These are phyloP conservation scores for Cladobotryum mycophilum DNA, from an alignment of 2,329 filamentous ascomycete species.

Conservation along the genomic window DNA sequence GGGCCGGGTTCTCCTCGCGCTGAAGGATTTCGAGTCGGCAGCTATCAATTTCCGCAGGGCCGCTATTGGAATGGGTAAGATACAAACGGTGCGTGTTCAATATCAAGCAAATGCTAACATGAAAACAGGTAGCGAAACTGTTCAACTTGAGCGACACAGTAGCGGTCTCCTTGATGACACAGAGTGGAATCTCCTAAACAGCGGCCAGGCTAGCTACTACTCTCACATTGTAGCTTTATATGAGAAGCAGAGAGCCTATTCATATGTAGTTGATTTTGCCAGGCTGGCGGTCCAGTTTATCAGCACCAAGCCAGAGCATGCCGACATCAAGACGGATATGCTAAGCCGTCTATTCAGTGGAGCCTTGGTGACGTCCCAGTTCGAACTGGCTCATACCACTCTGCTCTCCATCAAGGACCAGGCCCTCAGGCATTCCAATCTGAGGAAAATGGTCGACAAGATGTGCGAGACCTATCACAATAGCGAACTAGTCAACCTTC, in stretches of 20 bases:
- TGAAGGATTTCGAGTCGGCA: constrained; percentile 67
- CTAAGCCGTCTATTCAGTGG: constrained; percentile 80
- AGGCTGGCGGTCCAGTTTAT: constrained; percentile 65
- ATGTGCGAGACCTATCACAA: constrained; percentile 64
- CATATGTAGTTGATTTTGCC: constrained; percentile 79
- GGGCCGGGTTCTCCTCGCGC: constrained; percentile 68
- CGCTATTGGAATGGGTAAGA: constrained; percentile 72
- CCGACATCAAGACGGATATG: constrained; percentile 58
- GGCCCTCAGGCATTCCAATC: constrained; percentile 63
- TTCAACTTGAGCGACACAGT: constrained; percentile 48
- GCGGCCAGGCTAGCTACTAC: constrained; percentile 77
- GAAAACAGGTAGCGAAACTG: constrained; percentile 37
- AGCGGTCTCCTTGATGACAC: constrained; percentile 66
- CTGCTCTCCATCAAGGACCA: constrained; percentile 66
- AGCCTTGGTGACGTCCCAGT: constrained; percentile 71
- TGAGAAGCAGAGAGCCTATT: constrained; percentile 69
- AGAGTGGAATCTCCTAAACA: constrained; percentile 63
- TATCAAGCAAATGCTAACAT: constrained; percentile 1
- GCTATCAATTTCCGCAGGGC: constrained; percentile 74
- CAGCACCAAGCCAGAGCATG: constrained; percentile 23
- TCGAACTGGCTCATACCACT: constrained; percentile 74
- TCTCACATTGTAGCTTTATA: constrained; percentile 78
- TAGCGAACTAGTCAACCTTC: constrained; percentile 64
- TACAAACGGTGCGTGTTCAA: not conserved
- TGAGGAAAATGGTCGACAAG: constrained; percentile 62